A percentile compares a stretch with the other conserved stretches of the same genome.
These are phyloP conservation scores for Lentinula aciculospora DNA, from an alignment of 768 basidiomycete genomes.

Conservation along the genomic window DNA sequence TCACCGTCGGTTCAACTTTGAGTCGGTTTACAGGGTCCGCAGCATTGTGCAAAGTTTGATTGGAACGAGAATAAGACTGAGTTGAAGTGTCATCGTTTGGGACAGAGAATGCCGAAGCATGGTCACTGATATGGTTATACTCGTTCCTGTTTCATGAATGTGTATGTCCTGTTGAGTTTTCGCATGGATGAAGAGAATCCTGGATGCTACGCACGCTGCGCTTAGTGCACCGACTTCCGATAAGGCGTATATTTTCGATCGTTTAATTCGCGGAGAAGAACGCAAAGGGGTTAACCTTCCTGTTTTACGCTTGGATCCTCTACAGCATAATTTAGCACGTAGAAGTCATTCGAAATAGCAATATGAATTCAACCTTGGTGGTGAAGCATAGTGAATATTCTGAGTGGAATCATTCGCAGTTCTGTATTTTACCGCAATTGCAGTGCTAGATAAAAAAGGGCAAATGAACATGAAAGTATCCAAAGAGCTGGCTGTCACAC, in stretches of 20 bases:
- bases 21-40: not conserved
- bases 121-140: not conserved
- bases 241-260: not conserved
- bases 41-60: not conserved
- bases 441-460: not conserved
- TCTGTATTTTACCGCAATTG: not conserved
- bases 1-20: not conserved
- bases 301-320: not conserved
- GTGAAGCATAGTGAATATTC: not conserved
- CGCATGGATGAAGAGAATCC: not conserved
- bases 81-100: not conserved
- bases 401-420: not conserved
- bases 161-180: not conserved
- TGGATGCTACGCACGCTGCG: not conserved
- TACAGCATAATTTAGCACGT: not conserved
- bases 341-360: not conserved
- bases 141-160: not conserved
- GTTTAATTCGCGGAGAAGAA: conserved; percentile 4
- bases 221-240: not conserved
- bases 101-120: not conserved
- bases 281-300: not conserved
- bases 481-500: not conserved
- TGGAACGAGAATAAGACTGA: not conserved
- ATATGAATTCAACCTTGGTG: not conserved
- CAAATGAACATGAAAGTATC: not conserved